Evolutionary conservation across 768 basidiomycete genomes (phyloP).

Genomic region (Xanthoconium purpureum): DNA sequence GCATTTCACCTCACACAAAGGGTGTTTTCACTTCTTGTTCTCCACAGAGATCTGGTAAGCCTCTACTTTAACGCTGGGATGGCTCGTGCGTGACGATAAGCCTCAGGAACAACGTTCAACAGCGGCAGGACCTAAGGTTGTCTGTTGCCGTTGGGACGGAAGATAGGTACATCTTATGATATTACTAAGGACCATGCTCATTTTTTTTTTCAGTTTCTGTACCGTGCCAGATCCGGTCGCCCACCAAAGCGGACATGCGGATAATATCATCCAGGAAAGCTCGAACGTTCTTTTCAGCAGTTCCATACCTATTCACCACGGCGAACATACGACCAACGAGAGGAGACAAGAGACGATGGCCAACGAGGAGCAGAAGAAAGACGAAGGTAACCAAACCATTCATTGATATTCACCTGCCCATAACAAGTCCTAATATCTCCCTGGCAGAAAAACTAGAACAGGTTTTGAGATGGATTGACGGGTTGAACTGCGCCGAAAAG

Average conservation of each 20-base stretch:
- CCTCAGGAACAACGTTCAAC: slow-evolving; percentile 1
- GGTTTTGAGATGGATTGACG: neutral
- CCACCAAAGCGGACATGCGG: too few relatives aligned
- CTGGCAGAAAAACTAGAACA: neutral
- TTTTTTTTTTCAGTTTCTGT: neutral
- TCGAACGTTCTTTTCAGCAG: neutral
- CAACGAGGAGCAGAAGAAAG: neutral
- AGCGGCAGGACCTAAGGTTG: neutral
- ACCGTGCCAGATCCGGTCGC: too few relatives aligned
- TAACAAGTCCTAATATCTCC: neutral
- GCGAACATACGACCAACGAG: too few relatives aligned
- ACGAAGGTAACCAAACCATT: neutral
- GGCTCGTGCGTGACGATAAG: neutral
- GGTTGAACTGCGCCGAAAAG: neutral
- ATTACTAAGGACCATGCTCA: neutral
- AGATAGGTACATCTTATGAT: neutral
- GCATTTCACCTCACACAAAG: neutral
- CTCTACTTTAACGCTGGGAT: neutral
- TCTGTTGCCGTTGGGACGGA: neutral
- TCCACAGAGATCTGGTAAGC: slow-evolving; percentile 4
- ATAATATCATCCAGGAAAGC: neutral
- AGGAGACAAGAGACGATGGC: too few relatives aligned
- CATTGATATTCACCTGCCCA: too few relatives aligned
- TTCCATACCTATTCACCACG: neutral
- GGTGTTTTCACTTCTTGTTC: neutral